These are phyloP conservation scores for Dictyophora rubrovolvata DNA, from an alignment of 768 basidiomycete genomes.

Conservation along the genomic window DNA sequence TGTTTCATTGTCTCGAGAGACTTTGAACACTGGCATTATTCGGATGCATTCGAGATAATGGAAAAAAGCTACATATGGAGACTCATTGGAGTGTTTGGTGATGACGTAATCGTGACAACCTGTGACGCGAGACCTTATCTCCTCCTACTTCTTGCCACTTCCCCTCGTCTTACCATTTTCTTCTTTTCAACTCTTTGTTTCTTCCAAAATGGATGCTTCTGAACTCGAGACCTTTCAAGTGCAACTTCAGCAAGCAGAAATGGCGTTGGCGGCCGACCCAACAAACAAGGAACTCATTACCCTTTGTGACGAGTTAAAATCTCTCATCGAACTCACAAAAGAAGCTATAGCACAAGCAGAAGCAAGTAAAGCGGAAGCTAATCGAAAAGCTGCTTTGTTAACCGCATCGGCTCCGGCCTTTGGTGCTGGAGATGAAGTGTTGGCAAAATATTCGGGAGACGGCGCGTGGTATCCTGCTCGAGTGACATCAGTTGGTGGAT, in stretches of 20 bases:
- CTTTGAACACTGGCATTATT: too few species aligned
- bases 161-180: not conserved
- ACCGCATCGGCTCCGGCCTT: constrained; percentile 37
- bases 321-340: constrained; percentile 77
- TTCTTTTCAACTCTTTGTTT: not conserved
- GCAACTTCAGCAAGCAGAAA: constrained; percentile 80
- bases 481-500: constrained; percentile 76
- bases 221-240: constrained; percentile 88
- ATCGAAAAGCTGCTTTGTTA: constrained; percentile 43
- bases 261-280: constrained; percentile 67
- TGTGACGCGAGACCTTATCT: not conserved
- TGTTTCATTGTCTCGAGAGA: too few species aligned
- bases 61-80: too few species aligned
- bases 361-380: constrained; percentile 42
- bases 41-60: too few species aligned
- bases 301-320: constrained; percentile 66
- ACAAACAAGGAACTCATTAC: constrained; percentile 61
- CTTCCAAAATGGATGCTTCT: constrained; percentile 38
- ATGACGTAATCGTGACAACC: not conserved
- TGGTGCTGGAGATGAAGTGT: constrained; percentile 76
- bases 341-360: constrained; percentile 59
- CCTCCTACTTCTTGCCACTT: not conserved
- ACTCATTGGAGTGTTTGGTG: too few species aligned
- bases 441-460: constrained; percentile 80
- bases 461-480: constrained; percentile 83